Percentiles rank a stretch among this genome's conserved stretches.
These are phyloP conservation scores for Plectosphaerella cucumerina DNA, from an alignment of 2,329 filamentous ascomycete species.

Conservation along the genomic window DNA sequence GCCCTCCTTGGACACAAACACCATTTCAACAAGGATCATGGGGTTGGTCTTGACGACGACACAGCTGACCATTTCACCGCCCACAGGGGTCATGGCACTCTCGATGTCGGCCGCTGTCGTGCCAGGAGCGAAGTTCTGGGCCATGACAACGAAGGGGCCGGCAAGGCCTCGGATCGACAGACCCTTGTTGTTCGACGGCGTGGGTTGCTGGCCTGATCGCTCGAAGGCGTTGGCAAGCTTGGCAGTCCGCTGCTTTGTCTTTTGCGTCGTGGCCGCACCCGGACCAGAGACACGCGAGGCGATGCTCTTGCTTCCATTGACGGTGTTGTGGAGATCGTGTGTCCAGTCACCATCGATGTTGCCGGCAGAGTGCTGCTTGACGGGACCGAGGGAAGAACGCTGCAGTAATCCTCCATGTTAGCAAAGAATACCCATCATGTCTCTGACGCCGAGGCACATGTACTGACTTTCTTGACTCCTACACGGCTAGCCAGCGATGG, in stretches of 20 bases:
- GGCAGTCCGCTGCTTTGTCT: conserved; percentile 27
- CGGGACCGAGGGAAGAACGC: conserved; percentile 24
- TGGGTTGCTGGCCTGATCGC: conserved; percentile 4
- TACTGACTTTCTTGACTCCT: conserved; percentile 66
- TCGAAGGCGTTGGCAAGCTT: conserved; percentile 15
- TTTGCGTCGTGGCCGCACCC: conserved; percentile 22
- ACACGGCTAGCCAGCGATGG: conserved; percentile 67
- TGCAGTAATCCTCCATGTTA: conserved; percentile 14
- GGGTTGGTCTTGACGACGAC: conserved; percentile 63
- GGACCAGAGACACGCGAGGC: conserved; percentile 41
- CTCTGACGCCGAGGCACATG: neutral
- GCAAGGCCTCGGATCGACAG: conserved; percentile 71
- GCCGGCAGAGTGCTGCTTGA: conserved; percentile 35
- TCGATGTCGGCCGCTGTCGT: conserved; percentile 81
- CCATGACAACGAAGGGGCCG: conserved; percentile 68
- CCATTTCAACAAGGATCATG: conserved; percentile 72
- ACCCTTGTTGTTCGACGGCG: conserved; percentile 30
- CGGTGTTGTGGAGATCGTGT: conserved; percentile 59
- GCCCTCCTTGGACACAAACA: conserved; percentile 67
- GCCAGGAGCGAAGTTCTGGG: conserved; percentile 77
- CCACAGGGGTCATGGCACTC: conserved; percentile 73
- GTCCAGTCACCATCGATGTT: conserved; percentile 67
- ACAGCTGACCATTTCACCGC: conserved; percentile 65
- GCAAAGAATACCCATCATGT: conserved; percentile 7
- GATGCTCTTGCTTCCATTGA: conserved; percentile 35